Percentiles rank a stretch among this genome's conserved stretches.
Evolutionary conservation across 257 asterid species (phyloP).

Genomic region (Orobanche coerulescens): DNA sequence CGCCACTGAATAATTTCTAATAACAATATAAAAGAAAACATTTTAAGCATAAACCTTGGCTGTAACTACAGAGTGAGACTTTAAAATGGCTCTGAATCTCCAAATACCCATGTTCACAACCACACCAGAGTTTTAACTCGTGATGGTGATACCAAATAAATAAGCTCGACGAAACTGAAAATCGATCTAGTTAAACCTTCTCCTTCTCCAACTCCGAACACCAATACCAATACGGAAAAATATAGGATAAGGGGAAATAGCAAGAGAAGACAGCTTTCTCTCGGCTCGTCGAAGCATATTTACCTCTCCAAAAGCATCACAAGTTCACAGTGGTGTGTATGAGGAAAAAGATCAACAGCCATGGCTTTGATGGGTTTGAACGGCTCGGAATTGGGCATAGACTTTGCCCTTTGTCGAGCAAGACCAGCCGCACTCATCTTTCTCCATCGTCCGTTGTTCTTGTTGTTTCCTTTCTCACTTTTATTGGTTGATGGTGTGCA

Average conservation of each 20-base stretch:
- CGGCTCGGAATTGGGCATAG: conserved; percentile 93
- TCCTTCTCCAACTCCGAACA: too few species aligned
- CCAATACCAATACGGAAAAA: too few species aligned
- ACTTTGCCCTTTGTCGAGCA: conserved; percentile 85
- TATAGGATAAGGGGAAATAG: not conserved
- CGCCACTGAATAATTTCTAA: too few species aligned
- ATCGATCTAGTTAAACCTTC: too few species aligned
- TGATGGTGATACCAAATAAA: too few species aligned
- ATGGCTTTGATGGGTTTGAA: conserved; percentile 77
- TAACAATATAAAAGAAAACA: too few species aligned
- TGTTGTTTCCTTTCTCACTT: conserved; percentile 49
- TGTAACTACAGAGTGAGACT: too few species aligned
- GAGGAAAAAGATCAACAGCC: conserved; percentile 97
- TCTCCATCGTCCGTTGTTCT: conserved; percentile 78
- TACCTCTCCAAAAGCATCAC: conserved; percentile 98
- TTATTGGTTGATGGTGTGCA: conserved; percentile 80
- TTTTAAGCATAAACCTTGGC: too few species aligned
- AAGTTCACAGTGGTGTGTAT: conserved; percentile 85
- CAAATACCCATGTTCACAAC: too few species aligned
- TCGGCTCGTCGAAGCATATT: conserved; percentile 11
- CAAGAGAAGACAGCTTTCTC: not conserved
- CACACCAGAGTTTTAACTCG: too few species aligned
- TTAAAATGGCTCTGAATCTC: too few species aligned
- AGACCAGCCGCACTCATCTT: conserved; percentile 81
- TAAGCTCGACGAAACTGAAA: too few species aligned